These are phyloP conservation scores for Lactuca sativa DNA, from an alignment of 129 eudicot species.

Conservation along the genomic window DNA sequence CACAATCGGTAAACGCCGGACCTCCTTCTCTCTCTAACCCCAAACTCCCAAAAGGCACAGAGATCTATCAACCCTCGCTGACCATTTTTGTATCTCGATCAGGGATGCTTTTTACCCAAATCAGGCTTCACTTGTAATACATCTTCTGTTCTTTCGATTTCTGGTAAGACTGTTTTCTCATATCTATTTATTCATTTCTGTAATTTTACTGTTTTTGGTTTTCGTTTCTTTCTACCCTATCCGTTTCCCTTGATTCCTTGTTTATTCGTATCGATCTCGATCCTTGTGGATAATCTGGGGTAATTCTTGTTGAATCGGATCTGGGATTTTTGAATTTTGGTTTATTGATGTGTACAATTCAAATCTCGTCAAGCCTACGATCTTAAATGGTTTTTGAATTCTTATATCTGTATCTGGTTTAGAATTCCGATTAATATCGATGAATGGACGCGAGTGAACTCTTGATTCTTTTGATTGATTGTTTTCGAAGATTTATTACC, in stretches of 20 bases:
- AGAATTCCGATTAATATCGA: constrained; percentile 21
- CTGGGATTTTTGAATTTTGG: constrained; percentile 28
- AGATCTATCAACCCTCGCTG: constrained; percentile 27
- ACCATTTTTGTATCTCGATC: constrained; percentile 21
- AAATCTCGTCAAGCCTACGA: constrained; percentile 2
- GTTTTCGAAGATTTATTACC: background rate
- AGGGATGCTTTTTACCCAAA: constrained; percentile 21
- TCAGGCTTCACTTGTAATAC: constrained; percentile 16
- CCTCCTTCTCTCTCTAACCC: constrained; percentile 16
- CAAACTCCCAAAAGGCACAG: constrained; percentile 18
- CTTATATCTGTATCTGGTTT: constrained; percentile 1
- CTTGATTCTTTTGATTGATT: background rate
- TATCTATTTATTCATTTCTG: background rate
- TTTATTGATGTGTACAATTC: constrained; percentile 9
- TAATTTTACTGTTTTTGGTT: background rate
- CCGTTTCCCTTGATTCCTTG: background rate
- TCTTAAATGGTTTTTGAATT: constrained; percentile 5
- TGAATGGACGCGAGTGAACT: constrained; percentile 18
- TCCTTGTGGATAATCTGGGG: constrained; percentile 17
- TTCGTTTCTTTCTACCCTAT: background rate
- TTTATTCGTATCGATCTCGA: constrained; percentile 33
- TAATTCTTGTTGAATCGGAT: constrained; percentile 23
- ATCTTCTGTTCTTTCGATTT: constrained; percentile 9
- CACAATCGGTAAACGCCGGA: constrained; percentile 27
- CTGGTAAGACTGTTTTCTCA: constrained; percentile 29